A percentile compares a stretch with the other conserved stretches of the same genome.
phyloP scores from a whole-genome alignment of 2,329 filamentous ascomycete genomes.

The Dactylellina cionopaga region DNA sequence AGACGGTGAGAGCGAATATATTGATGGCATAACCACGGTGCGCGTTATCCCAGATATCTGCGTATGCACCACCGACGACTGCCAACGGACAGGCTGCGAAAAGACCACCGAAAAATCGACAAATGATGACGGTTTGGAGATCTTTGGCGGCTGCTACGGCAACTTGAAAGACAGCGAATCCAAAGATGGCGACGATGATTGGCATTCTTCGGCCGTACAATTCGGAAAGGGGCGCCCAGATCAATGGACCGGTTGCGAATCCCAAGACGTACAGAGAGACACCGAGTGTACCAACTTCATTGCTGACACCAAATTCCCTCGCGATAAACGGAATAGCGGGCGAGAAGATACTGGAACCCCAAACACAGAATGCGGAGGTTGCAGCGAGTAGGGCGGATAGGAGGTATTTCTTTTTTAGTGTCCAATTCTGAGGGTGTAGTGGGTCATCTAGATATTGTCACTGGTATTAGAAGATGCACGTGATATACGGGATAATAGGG shows the following conservation, averaged over 20 bases:
- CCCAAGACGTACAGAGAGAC: constrained; percentile 77
- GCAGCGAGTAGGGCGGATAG: constrained; percentile 76
- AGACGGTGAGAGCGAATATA: constrained; percentile 71
- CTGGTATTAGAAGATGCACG: background rate
- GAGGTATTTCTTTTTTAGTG: constrained; percentile 78
- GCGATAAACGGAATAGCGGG: constrained; percentile 71
- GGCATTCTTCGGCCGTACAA: constrained; percentile 74
- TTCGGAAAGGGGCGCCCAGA: constrained; percentile 80
- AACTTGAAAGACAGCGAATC: constrained; percentile 75
- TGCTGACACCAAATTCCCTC: constrained; percentile 69
- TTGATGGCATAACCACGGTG: constrained; percentile 70
- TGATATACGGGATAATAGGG: background rate
- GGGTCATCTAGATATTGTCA: constrained; percentile 75
- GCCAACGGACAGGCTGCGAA: constrained; percentile 76
- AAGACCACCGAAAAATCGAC: constrained; percentile 78
- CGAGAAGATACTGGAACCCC: constrained; percentile 80
- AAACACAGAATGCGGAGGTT: constrained; percentile 76
- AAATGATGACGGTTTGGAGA: constrained; percentile 75
- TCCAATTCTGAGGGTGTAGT: constrained; percentile 88
- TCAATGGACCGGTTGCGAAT: constrained; percentile 75
- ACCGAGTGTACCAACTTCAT: constrained; percentile 72
- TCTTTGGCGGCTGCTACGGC: constrained; percentile 73
- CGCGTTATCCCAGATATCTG: constrained; percentile 75
- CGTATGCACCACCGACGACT: constrained; percentile 76
- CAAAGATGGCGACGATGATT: constrained; percentile 71